phyloP scores from a whole-genome alignment of 805 yeast species.

The Ogataea ganodermae region DNA sequence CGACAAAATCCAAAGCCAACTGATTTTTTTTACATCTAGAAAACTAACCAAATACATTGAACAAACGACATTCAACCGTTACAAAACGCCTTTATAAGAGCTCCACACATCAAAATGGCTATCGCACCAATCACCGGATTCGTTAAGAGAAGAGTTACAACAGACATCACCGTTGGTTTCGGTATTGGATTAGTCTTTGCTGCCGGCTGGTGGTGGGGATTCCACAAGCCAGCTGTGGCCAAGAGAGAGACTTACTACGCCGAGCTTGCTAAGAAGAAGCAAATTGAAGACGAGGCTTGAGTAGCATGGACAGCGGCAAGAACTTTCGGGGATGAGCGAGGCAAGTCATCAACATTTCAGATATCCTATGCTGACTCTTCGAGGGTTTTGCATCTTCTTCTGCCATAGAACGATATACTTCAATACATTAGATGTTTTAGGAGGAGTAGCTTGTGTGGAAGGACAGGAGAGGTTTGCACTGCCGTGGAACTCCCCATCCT shows the following conservation, averaged over 20 bases:
- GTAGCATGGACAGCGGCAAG: background rate
- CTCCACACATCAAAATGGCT: conserved; percentile 48
- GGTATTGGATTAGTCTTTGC: conserved; percentile 50
- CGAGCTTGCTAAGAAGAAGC: conserved; percentile 72
- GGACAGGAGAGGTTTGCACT: background rate
- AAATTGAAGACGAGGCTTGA: conserved; percentile 48
- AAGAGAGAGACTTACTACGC: conserved; percentile 86
- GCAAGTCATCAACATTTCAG: background rate
- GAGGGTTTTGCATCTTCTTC: background rate
- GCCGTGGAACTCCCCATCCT: background rate
- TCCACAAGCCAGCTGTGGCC: conserved; percentile 72
- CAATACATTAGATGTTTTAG: conserved; percentile 1
- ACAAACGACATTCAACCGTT: background rate
- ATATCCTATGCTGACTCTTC: background rate
- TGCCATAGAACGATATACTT: conserved; percentile 6
- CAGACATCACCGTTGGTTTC: conserved; percentile 71
- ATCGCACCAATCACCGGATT: conserved; percentile 86
- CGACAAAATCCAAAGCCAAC: background rate
- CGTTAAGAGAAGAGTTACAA: conserved; percentile 75
- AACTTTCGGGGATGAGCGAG: background rate
- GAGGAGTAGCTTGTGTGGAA: background rate
- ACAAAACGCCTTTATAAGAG: background rate
- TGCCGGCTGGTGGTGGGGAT: conserved; percentile 80
- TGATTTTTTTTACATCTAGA: conserved; percentile 1
- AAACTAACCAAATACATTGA: background rate